A percentile compares a stretch with the other conserved stretches of the same genome.
These are phyloP conservation scores for Poronia punctata DNA, from an alignment of 495 filamentous ascomycete species.

Conservation along the genomic window DNA sequence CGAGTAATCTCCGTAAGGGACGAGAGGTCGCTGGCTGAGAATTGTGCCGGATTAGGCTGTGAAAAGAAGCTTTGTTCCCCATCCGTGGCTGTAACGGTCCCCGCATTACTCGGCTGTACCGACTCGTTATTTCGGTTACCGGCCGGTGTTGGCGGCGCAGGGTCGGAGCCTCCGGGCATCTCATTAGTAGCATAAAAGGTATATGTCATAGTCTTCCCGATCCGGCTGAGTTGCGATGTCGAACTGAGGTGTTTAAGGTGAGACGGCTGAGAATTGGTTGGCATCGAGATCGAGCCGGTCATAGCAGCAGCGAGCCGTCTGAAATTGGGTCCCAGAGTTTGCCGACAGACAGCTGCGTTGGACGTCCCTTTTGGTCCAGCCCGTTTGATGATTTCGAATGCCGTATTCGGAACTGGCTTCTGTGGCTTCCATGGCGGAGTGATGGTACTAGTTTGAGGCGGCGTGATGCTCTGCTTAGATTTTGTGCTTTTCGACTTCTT, in stretches of 20 bases:
- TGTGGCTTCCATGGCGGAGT: constrained; percentile 32
- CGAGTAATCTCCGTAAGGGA: constrained; percentile 6
- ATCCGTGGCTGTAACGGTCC: background rate
- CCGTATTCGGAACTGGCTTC: constrained; percentile 35
- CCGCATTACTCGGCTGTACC: background rate
- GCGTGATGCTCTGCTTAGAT: constrained; percentile 12
- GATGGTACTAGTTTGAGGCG: constrained; percentile 11
- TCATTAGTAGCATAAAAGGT: constrained; percentile 31
- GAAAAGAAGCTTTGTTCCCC: constrained; percentile 9
- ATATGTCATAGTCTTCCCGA: constrained; percentile 39
- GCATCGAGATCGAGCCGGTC: constrained; percentile 32
- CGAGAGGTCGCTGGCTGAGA: constrained; percentile 3
- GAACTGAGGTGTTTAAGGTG: constrained; percentile 38
- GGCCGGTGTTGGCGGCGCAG: background rate
- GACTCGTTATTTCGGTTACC: background rate
- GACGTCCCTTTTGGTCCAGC: constrained; percentile 34
- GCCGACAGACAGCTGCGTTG: constrained; percentile 34
- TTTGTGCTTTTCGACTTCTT: constrained; percentile 7
- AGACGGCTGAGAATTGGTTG: constrained; percentile 30
- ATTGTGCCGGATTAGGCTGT: constrained; percentile 6
- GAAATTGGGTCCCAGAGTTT: constrained; percentile 36
- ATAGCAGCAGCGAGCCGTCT: constrained; percentile 38
- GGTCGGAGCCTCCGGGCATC: background rate
- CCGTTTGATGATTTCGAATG: constrained; percentile 37
- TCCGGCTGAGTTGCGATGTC: constrained; percentile 32